Evolutionary conservation across 2,329 filamentous ascomycete genomes (phyloP), one percentile per base, ranked within the genome.

Genomic region (Ophiostoma himal-ulmi): DNA sequence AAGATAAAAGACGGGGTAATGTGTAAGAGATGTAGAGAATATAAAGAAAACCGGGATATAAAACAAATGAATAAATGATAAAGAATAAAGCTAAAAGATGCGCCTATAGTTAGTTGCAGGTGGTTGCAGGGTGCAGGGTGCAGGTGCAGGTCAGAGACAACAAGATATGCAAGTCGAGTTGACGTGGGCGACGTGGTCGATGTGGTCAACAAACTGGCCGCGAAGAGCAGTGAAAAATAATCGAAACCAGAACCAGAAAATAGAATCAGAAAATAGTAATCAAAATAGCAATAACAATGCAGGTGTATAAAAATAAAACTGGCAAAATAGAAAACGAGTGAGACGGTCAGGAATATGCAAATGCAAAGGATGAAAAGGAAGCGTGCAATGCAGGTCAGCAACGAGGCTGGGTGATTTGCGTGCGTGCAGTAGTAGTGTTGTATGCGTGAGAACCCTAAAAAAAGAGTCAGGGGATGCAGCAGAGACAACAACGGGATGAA

Each of bases 381-480:
- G 48, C 20, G 11, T 44, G 37, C 44, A 54, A 54, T 54, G 57
- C 57, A 62, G 17, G 57, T 62, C 57, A 62, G 26, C 57, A 62
- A 62, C 57, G 26, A 62, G 57, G 57, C 57, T 62, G 57, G 57
- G 57, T 62, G 57, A 17, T 62, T 62, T 62, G n/a, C n/a, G 52
- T 57, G 52, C 57, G 26, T 60, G 57, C 57, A 62, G 57, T 8
- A 62, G 54, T 10, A 48, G 26, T 62, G 26, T 62, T 62, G 57
- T 62, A 62, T 36, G 57, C 57, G 57, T 62, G 57, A 62, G 57
- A 62, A 62, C 57, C 26, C 57, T 41, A 62, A 69, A 37, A 37
- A 34, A 69, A 22, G 52, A 26, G 54, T 22, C 37, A 57, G 48
- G n/a, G 13, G 52, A 69, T 17, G 20, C 8, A 34, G 7, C 26